Conservation (phyloP, 2,329 filamentous ascomycete genomes). For the Sordariomycetes sp. region DNA sequence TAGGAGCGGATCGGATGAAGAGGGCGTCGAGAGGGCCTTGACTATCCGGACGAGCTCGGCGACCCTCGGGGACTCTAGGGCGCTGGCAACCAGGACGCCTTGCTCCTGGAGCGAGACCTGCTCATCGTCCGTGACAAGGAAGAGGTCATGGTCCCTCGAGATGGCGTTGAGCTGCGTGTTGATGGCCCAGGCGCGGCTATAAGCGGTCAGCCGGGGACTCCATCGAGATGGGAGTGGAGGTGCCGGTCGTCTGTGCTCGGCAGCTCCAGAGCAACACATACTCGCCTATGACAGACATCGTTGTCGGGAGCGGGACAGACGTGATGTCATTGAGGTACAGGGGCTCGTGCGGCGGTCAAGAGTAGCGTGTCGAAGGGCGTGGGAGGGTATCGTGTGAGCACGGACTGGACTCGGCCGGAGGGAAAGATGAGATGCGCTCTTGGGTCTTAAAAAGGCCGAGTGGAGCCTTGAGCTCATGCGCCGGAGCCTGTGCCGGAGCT, state of each 20-base stretch:
- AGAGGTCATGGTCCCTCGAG: constrained; percentile 16
- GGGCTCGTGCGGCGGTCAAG: neutral
- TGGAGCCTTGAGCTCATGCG: no score
- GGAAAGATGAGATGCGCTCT: no score
- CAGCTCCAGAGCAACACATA: constrained; percentile 16
- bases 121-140: constrained; percentile 18
- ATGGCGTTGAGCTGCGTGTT: constrained; percentile 49
- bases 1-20: constrained; percentile 50
- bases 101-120: constrained; percentile 26
- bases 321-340: neutral
- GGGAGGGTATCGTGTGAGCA: neutral
- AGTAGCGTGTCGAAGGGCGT: no score
- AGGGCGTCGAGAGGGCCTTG: constrained; percentile 56
- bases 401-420: no score
- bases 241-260: neutral
- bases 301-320: neutral
- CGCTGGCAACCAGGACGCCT: constrained; percentile 22
- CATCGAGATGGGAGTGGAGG: neutral
- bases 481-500: no score
- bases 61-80: constrained; percentile 38
- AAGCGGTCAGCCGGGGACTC: neutral
- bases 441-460: no score
- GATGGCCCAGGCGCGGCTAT: constrained; percentile 46
- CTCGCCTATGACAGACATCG: constrained; percentile 35
- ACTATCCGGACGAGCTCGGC: constrained; percentile 54